phyloP scores from a whole-genome alignment of 2,329 filamentous ascomycete genomes.

The Onygenales sp. region DNA sequence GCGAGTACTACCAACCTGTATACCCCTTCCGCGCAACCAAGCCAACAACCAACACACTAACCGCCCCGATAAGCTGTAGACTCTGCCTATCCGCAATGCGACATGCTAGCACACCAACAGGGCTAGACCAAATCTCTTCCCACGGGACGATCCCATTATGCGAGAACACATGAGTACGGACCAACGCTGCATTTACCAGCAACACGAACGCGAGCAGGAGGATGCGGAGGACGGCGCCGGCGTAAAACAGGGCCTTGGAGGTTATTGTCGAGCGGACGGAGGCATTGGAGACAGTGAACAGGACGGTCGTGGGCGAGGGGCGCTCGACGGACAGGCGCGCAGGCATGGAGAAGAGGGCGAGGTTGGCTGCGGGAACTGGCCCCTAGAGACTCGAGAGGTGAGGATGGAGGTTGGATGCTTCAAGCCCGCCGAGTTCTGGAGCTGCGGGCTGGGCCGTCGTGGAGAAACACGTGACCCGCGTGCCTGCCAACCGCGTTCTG shows the following conservation, averaged over 20 bases:
- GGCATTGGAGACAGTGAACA: conserved; percentile 82
- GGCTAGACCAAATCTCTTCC: conserved; percentile 24
- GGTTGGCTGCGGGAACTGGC: no score
- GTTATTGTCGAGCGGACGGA: conserved; percentile 41
- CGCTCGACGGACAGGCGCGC: conserved; percentile 36
- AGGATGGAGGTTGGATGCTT: no score
- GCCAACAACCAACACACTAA: conserved; percentile 33
- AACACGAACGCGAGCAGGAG: conserved; percentile 34
- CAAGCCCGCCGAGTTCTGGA: no score
- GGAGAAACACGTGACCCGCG: no score
- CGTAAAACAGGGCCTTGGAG: conserved; percentile 34
- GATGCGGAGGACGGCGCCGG: conserved; percentile 37
- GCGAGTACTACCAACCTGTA: conserved; percentile 34
- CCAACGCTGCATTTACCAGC: conserved; percentile 25
- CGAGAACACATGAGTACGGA: conserved; percentile 20
- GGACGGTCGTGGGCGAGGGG: conserved; percentile 79
- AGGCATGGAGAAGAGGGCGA: conserved; percentile 42
- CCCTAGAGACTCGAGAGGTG: no score
- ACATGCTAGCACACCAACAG: conserved; percentile 22
- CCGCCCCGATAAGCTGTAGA: conserved; percentile 33
- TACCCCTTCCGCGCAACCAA: conserved; percentile 40
- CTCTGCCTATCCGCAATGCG: conserved; percentile 28
- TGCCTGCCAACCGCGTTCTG: no score
- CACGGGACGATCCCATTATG: conserved; percentile 20
- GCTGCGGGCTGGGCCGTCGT: no score